Percentiles rank a stretch among this genome's conserved stretches.
phyloP scores from a whole-genome alignment of 2,329 filamentous ascomycete genomes.

The Sporothrix pallida region DNA sequence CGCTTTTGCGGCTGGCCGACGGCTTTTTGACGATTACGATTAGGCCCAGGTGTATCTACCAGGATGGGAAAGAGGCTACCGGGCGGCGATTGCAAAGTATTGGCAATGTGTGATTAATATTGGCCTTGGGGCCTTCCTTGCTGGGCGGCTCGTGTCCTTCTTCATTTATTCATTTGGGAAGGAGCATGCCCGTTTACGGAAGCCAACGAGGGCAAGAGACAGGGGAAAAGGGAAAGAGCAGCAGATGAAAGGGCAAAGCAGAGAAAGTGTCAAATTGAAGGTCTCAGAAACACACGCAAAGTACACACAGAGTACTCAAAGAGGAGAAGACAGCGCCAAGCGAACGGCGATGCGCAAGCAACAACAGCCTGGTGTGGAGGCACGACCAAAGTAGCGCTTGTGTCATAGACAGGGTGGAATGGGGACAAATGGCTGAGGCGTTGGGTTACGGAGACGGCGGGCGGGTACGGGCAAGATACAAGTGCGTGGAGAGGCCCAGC shows the following conservation, averaged over 20 bases:
- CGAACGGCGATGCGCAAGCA: constrained; percentile 20
- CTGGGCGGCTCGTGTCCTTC: constrained; percentile 10
- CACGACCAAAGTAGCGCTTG: constrained; percentile 23
- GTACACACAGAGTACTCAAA: background rate
- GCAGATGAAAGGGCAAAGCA: too few species aligned
- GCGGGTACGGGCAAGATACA: background rate
- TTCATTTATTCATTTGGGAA: constrained; percentile 21
- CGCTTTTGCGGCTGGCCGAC: constrained; percentile 19
- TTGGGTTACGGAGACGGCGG: background rate
- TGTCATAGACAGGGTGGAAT: constrained; percentile 24
- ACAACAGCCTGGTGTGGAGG: constrained; percentile 8
- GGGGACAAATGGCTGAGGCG: background rate
- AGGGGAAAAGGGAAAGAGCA: constrained; percentile 7
- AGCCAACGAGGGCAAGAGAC: constrained; percentile 3
- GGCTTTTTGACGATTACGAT: constrained; percentile 10
- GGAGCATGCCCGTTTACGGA: constrained; percentile 3
- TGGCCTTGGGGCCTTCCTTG: constrained; percentile 14
- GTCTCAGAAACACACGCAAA: background rate
- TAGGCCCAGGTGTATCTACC: background rate
- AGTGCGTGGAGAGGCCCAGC: background rate
- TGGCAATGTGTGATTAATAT: constrained; percentile 23
- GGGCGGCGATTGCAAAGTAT: background rate
- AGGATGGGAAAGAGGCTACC: constrained; percentile 9
- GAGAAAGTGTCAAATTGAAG: background rate
- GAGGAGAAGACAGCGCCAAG: background rate